Evolutionary conservation across 768 basidiomycete genomes (phyloP).

Genomic region (Tephrocybe sp.): DNA sequence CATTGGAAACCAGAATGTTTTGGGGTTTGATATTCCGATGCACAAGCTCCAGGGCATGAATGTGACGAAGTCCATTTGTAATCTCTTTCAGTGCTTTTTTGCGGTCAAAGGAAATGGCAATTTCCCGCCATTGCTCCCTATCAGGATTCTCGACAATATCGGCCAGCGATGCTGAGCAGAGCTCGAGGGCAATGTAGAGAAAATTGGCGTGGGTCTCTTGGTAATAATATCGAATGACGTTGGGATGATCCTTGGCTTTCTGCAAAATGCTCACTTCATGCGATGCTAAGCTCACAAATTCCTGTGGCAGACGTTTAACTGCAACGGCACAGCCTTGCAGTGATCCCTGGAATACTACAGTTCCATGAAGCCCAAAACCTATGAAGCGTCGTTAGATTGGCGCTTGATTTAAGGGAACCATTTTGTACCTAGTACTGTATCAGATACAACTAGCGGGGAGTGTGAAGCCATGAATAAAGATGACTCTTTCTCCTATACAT

Average conservation of each 20-base stretch:
- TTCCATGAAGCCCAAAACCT: slow-evolving; percentile 97
- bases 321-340: slow-evolving; percentile 97
- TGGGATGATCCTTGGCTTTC: slow-evolving; percentile 98
- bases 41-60: slow-evolving; percentile 91
- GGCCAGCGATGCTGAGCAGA: slow-evolving; percentile 87
- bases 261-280: slow-evolving; percentile 94
- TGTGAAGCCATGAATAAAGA: slow-evolving; percentile 18
- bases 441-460: slow-evolving; percentile 59
- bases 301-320: slow-evolving; percentile 93
- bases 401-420: background rate
- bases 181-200: slow-evolving; percentile 95
- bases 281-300: slow-evolving; percentile 91
- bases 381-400: background rate
- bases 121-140: slow-evolving; percentile 62
- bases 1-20: slow-evolving; percentile 86
- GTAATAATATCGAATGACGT: slow-evolving; percentile 98
- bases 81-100: slow-evolving; percentile 88
- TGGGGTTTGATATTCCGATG: slow-evolving; percentile 99
- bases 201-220: slow-evolving; percentile 93
- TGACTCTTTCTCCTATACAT: too few species aligned
- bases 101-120: slow-evolving; percentile 75
- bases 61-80: slow-evolving; percentile 81
- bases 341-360: slow-evolving; percentile 90
- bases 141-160: slow-evolving; percentile 83
- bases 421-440: slow-evolving; percentile 65